Evolutionary conservation across 192 early-diverging fungal genomes (phyloP).

Genomic region (Coemansia sp.): DNA sequence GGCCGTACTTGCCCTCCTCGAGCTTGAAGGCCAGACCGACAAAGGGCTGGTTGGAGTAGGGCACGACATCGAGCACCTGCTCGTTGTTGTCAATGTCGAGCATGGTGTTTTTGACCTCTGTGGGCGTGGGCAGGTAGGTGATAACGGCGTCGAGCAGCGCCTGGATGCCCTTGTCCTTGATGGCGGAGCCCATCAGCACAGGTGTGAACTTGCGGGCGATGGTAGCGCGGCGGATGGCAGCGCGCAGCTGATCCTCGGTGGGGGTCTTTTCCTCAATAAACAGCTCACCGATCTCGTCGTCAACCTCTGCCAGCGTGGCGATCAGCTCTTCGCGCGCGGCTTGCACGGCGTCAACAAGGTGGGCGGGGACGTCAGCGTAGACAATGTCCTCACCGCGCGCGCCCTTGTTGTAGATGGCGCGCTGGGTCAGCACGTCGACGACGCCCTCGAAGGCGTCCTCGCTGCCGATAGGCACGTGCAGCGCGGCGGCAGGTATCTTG

Average conservation of each 20-base stretch:
- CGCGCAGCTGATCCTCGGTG: conserved; percentile 65
- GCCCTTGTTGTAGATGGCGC: conserved; percentile 90
- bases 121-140: conserved; percentile 70
- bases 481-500: conserved; percentile 71
- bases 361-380: conserved; percentile 68
- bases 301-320: conserved; percentile 76
- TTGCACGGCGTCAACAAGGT: conserved; percentile 62
- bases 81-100: conserved; percentile 71
- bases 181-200: conserved; percentile 82
- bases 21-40: conserved; percentile 87
- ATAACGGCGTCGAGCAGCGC: conserved; percentile 70
- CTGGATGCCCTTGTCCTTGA: conserved; percentile 84
- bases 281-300: conserved; percentile 80
- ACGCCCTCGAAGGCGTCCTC: conserved; percentile 88
- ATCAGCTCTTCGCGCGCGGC: conserved; percentile 75
- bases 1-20: conserved; percentile 93
- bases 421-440: conserved; percentile 85
- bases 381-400: conserved; percentile 75
- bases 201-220: conserved; percentile 79
- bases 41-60: conserved; percentile 71
- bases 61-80: conserved; percentile 58
- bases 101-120: conserved; percentile 71
- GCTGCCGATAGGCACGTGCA: conserved; percentile 84
- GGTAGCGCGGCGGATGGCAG: conserved; percentile 77
- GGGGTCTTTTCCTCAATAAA: conserved; percentile 76